Base-by-base conservation (phyloP, 306 rosid genomes). In the Corylus americana region DNA sequence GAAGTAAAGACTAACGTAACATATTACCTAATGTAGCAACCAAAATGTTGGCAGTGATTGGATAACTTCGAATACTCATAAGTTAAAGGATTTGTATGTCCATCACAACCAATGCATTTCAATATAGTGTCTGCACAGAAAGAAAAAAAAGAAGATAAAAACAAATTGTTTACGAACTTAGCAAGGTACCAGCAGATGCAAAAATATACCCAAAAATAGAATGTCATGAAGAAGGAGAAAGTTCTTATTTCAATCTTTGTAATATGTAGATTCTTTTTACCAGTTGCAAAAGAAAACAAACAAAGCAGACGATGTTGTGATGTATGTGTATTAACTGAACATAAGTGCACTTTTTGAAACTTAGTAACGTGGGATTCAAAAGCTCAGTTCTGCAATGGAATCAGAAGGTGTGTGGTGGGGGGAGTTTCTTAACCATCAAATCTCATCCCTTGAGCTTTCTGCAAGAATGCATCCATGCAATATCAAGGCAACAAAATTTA, bases 31-130 rank as follows among this genome's bases (percentile, higher is more conserved):
- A 83, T 91, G 78, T 87, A 82, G 79, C 75, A 77, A 51, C 93
- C 97, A 85, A 91, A 91, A 72, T 84, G 88, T 74, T 75, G 90
- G 85, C 88, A 89, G 77, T 95, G 97, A 78, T 87, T 80, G 67
- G 86, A 88, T 70, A 92, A 76, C 81, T 86, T 91, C 73, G 76
- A 83, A 88, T 83, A 85, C 59, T 85, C 86, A 80, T 74, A 45
- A 53, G 80, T 35, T 48, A 86, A 74, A 66, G 37, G 73, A 75
- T 67, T 75, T 78, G 77, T 13, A 73, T 57, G 75, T 12, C 78
- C 86, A 81, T 45, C 83, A 73, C 77, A 82, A 61, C 97, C 94
- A 80, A 92, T 83, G 66, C 39, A 77, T 79, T 74, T 48, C 87
- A 91, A 71, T 62, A 80, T 71, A 53, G 74, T 54, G 45, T 86